A percentile compares a stretch with the other conserved stretches of the same genome.
phyloP scores from a whole-genome alignment of 805 yeast genomes.

The Candida tammaniensis region DNA sequence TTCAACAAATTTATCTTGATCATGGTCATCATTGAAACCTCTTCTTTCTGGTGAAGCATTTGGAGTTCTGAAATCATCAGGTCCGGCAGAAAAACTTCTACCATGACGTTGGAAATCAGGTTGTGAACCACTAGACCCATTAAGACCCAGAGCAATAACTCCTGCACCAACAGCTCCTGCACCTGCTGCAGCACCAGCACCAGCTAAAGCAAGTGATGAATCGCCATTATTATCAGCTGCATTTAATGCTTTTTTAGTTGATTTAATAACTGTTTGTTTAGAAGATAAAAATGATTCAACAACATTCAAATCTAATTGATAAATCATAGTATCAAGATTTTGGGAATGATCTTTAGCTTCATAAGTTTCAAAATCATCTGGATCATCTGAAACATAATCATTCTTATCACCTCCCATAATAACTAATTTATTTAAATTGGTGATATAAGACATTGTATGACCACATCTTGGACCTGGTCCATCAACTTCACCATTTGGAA shows the following conservation, averaged over 20 bases:
- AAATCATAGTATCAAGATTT: constrained; percentile 54
- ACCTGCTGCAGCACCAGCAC: constrained; percentile 18
- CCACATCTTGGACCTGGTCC: constrained; percentile 87
- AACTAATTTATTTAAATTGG: constrained; percentile 63
- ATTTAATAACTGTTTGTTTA: constrained; percentile 15
- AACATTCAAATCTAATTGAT: constrained; percentile 55
- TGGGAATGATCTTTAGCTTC: constrained; percentile 46
- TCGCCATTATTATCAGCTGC: constrained; percentile 3
- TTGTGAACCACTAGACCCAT: neutral
- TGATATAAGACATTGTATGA: constrained; percentile 75
- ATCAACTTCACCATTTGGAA: constrained; percentile 42
- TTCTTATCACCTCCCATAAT: constrained; percentile 91
- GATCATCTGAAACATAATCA: constrained; percentile 56
- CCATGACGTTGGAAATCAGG: constrained; percentile 26
- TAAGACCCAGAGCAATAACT: constrained; percentile 6
- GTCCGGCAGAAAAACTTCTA: constrained; percentile 36
- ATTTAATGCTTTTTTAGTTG: constrained; percentile 15
- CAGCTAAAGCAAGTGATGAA: constrained; percentile 9
- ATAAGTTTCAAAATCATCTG: constrained; percentile 49
- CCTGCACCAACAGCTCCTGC: constrained; percentile 13
- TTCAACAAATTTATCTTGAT: constrained; percentile 26
- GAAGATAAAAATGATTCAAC: constrained; percentile 30
- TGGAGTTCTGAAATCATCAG: constrained; percentile 30
- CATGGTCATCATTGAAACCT: neutral
- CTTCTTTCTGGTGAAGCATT: constrained; percentile 24